These are phyloP conservation scores for Sinapis alba DNA, from an alignment of 441 rosid genomes.

Conservation along the genomic window DNA sequence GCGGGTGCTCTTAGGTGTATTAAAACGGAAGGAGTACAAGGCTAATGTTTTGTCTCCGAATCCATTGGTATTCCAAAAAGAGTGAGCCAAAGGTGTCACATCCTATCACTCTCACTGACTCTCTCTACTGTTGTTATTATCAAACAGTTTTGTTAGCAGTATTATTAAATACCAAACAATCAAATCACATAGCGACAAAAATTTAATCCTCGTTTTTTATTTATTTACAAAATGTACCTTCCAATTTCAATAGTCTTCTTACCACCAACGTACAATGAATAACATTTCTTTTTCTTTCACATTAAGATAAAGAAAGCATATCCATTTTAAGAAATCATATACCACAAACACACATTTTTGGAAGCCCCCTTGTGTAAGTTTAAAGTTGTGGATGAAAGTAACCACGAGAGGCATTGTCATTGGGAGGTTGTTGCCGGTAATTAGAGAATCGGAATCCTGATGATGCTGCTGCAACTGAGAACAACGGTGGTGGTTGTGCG, in stretches of 20 bases:
- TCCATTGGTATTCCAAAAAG: conserved; percentile 27
- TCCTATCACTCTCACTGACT: conserved; percentile 28
- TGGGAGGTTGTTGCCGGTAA: conserved; percentile 52
- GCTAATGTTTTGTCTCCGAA: conserved; percentile 1
- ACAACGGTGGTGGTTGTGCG: conserved; percentile 49
- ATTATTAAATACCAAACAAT: neutral
- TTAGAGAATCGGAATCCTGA: conserved; percentile 98
- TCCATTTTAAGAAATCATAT: conserved; percentile 8
- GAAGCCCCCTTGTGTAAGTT: neutral
- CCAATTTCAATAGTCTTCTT: conserved; percentile 14
- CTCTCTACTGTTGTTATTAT: conserved; percentile 14
- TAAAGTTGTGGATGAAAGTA: conserved; percentile 34
- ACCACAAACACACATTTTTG: neutral
- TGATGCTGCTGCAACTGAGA: conserved; percentile 90
- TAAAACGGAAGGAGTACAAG: too few species aligned
- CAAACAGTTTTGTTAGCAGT: too few species aligned
- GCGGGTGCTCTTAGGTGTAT: too few species aligned
- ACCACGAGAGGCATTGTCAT: conserved; percentile 30
- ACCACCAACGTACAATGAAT: neutral
- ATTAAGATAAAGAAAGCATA: conserved; percentile 4
- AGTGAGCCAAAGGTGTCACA: conserved; percentile 37
- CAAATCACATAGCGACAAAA: conserved; percentile 19
- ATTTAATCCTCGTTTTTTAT: neutral
- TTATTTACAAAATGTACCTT: conserved; percentile 18
- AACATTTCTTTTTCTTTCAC: neutral